These are phyloP conservation scores for Grosmannia serpens DNA, from an alignment of 2,329 filamentous ascomycete genomes.

Conservation along the genomic window DNA sequence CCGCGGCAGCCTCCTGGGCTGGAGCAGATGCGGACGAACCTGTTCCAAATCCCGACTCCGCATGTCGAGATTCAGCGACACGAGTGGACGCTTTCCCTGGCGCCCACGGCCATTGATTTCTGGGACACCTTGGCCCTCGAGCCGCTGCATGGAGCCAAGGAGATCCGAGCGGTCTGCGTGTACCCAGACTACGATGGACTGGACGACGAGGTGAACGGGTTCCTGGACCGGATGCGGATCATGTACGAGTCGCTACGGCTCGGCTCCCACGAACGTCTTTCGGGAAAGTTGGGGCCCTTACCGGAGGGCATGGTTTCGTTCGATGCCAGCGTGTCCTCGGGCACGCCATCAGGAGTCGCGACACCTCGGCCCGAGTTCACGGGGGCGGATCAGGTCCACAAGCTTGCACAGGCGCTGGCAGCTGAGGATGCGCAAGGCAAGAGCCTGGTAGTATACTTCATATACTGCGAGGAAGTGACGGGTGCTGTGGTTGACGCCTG, in stretches of 20 bases:
- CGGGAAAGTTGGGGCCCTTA: slow-evolving; percentile 27
- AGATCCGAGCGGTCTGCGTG: slow-evolving; percentile 59
- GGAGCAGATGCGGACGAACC: slow-evolving; percentile 37
- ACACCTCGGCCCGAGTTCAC: slow-evolving; percentile 30
- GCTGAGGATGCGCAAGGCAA: slow-evolving; percentile 31
- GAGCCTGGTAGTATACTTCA: slow-evolving; percentile 65
- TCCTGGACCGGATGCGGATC: slow-evolving; percentile 56
- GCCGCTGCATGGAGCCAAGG: slow-evolving; percentile 59
- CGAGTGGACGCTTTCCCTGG: slow-evolving; percentile 57
- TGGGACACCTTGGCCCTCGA: slow-evolving; percentile 73
- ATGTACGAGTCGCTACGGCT: slow-evolving; percentile 66
- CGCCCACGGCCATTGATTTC: slow-evolving; percentile 64
- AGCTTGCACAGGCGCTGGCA: slow-evolving; percentile 34
- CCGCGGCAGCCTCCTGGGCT: slow-evolving; percentile 33
- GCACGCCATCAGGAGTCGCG: not conserved
- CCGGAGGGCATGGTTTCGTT: slow-evolving; percentile 38
- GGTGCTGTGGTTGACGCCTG: slow-evolving; percentile 59
- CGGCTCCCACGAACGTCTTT: slow-evolving; percentile 48
- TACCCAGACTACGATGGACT: slow-evolving; percentile 57
- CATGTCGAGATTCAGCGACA: slow-evolving; percentile 62
- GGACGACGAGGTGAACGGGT: slow-evolving; percentile 45
- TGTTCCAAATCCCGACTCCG: slow-evolving; percentile 55
- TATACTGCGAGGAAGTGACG: slow-evolving; percentile 55
- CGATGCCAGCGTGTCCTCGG: slow-evolving; percentile 17
- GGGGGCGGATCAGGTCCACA: slow-evolving; percentile 36